These are phyloP conservation scores for Dispira simplex DNA, from an alignment of 192 early-diverging fungal genomes.

Conservation along the genomic window DNA sequence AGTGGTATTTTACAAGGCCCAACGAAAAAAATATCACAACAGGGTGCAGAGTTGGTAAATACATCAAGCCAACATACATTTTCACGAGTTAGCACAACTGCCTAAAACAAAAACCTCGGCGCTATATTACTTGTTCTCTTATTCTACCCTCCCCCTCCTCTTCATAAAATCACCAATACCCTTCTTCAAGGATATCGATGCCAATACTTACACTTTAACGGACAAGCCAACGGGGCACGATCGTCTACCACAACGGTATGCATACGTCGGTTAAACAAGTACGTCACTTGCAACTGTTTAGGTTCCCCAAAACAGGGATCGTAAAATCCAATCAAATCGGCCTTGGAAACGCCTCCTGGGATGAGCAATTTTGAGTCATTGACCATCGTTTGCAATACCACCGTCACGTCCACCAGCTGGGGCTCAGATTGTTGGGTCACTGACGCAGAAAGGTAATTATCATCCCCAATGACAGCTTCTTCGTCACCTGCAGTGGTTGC, in stretches of 20 bases:
- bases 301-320: constrained; percentile 83
- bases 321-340: constrained; percentile 83
- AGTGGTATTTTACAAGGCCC: too few species aligned
- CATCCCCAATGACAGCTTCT: neutral
- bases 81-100: too few species aligned
- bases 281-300: constrained; percentile 74
- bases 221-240: constrained; percentile 58
- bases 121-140: too few species aligned
- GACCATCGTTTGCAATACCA: constrained; percentile 73
- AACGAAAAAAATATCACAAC: too few species aligned
- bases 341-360: constrained; percentile 75
- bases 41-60: too few species aligned
- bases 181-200: too few species aligned
- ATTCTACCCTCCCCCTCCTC: too few species aligned
- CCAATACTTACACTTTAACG: constrained; percentile 44
- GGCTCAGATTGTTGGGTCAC: neutral
- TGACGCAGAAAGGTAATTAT: neutral
- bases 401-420: constrained; percentile 59
- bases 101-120: too few species aligned
- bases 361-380: constrained; percentile 76
- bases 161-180: too few species aligned
- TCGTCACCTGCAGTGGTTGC: neutral
- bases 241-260: constrained; percentile 77
- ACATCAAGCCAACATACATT: too few species aligned
- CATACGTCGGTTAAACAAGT: constrained; percentile 60